phyloP scores from a whole-genome alignment of 805 yeast genomes.

The Pichia thaimueangensis region DNA sequence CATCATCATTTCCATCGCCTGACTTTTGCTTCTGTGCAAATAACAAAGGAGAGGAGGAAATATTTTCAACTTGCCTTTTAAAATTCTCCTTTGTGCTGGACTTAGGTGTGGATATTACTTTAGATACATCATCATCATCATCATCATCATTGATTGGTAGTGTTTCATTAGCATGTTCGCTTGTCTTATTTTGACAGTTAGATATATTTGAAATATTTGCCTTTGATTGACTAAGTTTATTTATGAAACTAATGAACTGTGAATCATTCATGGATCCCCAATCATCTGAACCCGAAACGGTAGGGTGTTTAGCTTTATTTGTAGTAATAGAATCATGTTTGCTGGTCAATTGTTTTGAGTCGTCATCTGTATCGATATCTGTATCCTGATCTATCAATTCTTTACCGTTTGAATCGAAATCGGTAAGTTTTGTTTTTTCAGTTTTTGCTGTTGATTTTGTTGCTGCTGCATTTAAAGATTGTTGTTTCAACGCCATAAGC shows the following conservation, averaged over 20 bases:
- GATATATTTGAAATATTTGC: too few relatives aligned
- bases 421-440: too few relatives aligned
- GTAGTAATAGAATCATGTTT: background rate
- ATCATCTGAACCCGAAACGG: constrained; percentile 12
- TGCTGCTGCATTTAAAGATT: background rate
- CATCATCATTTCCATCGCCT: background rate
- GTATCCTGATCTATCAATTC: constrained; percentile 6
- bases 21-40: constrained; percentile 7
- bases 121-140: background rate
- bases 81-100: too few relatives aligned
- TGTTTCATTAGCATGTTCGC: background rate
- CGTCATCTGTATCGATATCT: constrained; percentile 9
- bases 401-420: background rate
- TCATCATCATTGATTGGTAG: background rate
- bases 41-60: constrained; percentile 8
- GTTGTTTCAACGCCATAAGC: constrained; percentile 1
- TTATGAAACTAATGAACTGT: constrained; percentile 33
- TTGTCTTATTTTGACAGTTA: too few relatives aligned
- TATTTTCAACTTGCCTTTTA: background rate
- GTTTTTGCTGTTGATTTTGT: background rate
- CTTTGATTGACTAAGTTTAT: constrained; percentile 13
- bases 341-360: background rate
- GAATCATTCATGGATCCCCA: constrained; percentile 36
- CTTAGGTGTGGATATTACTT: background rate
- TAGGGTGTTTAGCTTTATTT: background rate